A percentile compares a stretch with the other conserved stretches of the same genome.
Evolutionary conservation across 2,329 filamentous ascomycete species (phyloP).

Genomic region (Nemania bipapillata): DNA sequence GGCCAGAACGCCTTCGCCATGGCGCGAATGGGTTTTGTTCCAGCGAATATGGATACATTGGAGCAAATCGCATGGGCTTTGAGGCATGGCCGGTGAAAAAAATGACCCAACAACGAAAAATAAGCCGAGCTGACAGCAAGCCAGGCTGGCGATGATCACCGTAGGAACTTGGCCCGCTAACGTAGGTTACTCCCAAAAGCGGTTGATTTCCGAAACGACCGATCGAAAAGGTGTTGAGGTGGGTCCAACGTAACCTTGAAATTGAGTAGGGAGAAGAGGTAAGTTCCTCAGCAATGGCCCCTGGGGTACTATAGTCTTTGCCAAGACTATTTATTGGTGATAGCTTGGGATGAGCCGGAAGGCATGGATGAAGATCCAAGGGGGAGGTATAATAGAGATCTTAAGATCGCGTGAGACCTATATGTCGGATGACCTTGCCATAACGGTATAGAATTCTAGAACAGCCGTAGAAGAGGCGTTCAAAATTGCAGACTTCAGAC

Average conservation of each 20-base stretch:
- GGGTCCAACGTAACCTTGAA: slow-evolving; percentile 3
- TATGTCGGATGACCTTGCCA: slow-evolving; percentile 11
- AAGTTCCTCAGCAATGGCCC: background rate
- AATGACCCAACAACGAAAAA: background rate
- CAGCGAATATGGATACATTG: slow-evolving; percentile 8
- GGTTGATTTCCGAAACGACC: slow-evolving; percentile 23
- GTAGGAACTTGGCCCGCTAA: background rate
- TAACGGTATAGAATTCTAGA: slow-evolving; percentile 27
- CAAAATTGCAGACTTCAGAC: slow-evolving; percentile 6
- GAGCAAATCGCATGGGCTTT: slow-evolving; percentile 10
- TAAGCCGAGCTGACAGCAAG: slow-evolving; percentile 18
- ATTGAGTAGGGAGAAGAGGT: too few species aligned
- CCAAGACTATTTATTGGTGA: slow-evolving; percentile 14
- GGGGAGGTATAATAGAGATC: slow-evolving; percentile 19
- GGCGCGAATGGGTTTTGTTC: slow-evolving; percentile 5
- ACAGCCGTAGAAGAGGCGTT: background rate
- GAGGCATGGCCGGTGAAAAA: background rate
- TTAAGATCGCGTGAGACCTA: slow-evolving; percentile 21
- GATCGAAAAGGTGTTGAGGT: slow-evolving; percentile 9
- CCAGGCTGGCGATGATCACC: background rate
- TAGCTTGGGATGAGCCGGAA: slow-evolving; percentile 9
- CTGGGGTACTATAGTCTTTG: background rate
- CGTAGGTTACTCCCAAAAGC: slow-evolving; percentile 23
- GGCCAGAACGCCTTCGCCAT: slow-evolving; percentile 25
- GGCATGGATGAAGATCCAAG: background rate